Evolutionary conservation across 257 asterid genomes (phyloP).

Genomic region (Echites panduratus): DNA sequence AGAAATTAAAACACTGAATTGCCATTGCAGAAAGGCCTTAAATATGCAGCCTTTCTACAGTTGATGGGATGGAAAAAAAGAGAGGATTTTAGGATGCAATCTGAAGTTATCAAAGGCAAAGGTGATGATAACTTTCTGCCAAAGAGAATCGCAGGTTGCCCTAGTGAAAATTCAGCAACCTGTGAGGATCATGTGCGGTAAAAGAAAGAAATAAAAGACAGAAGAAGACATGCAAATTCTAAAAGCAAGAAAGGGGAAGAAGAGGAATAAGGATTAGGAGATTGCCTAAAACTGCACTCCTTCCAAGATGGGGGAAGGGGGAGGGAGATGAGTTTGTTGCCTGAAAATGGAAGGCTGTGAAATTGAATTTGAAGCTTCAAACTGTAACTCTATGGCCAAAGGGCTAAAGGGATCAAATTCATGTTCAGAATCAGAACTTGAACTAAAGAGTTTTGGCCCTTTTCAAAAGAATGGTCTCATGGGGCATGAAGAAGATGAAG

Average conservation of each 20-base stretch:
- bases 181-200: conserved; percentile 14
- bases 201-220: neutral
- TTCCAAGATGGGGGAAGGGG: neutral
- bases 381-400: too few relatives aligned
- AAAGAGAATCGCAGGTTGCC: conserved; percentile 20
- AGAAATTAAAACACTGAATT: neutral
- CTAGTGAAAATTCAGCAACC: conserved; percentile 28
- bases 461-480: conserved; percentile 38
- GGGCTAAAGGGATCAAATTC: too few relatives aligned
- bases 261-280: conserved; percentile 4
- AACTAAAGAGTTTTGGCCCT: conserved; percentile 27
- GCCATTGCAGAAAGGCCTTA: conserved; percentile 24
- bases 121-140: conserved; percentile 16
- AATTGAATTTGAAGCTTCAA: too few relatives aligned
- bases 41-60: conserved; percentile 36
- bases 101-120: too few relatives aligned
- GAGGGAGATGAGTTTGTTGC: neutral
- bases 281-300: conserved; percentile 20
- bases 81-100: neutral
- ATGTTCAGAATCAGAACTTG: neutral
- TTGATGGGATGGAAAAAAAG: conserved; percentile 1
- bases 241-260: neutral
- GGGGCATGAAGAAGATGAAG: conserved; percentile 39
- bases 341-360: neutral
- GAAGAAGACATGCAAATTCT: neutral